Evolutionary conservation across 495 filamentous ascomycete species (phyloP).

Genomic region (Tuber aestivum): DNA sequence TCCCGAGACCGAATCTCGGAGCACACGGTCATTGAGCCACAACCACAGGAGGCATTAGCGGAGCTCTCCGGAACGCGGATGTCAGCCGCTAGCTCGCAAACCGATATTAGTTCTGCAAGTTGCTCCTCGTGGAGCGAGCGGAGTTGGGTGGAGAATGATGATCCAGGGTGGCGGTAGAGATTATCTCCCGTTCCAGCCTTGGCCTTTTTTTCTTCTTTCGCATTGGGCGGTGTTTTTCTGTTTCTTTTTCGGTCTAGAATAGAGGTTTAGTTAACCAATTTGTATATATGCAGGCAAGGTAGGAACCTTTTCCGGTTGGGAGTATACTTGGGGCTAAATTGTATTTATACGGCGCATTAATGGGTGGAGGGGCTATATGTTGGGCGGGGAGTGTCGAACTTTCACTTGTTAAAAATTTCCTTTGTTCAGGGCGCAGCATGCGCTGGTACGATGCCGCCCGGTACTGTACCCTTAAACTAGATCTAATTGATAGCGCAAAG

Average conservation of each 20-base stretch:
- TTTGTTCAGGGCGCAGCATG: neutral
- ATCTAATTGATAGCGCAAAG: neutral
- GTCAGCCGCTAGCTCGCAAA: neutral
- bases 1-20: constrained; percentile 22
- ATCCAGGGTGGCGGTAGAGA: constrained; percentile 25
- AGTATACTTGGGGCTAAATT: neutral
- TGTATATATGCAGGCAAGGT: constrained; percentile 7
- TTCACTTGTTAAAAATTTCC: neutral
- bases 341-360: neutral
- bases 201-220: neutral
- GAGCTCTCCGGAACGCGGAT: constrained; percentile 16
- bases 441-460: neutral
- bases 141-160: constrained; percentile 28
- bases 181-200: neutral
- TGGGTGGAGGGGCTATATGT: neutral
- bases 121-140: constrained; percentile 33
- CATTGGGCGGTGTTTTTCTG: constrained; percentile 1
- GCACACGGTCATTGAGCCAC: constrained; percentile 30
- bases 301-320: neutral
- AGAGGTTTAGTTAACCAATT: neutral
- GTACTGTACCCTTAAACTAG: neutral
- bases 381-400: neutral
- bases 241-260: constrained; percentile 4
- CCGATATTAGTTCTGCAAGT: constrained; percentile 17
- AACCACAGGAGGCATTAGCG: constrained; percentile 17